A percentile compares a stretch with the other conserved stretches of the same genome.
These are phyloP conservation scores for Globisporangium canariense DNA, from an alignment of 352 stramenopile species.

Conservation along the genomic window DNA sequence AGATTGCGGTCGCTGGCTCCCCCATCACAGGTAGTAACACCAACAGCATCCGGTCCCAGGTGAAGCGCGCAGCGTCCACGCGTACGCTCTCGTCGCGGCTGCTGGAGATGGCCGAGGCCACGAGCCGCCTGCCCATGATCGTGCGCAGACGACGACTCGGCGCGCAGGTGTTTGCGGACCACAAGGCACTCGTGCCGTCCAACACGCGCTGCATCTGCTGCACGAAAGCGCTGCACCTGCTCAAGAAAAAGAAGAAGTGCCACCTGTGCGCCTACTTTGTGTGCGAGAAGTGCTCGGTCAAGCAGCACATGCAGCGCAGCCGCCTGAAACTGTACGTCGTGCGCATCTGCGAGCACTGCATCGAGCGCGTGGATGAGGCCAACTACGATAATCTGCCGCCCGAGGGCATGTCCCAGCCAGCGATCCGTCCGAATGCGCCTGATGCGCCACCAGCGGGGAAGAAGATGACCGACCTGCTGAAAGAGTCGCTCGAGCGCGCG, in stretches of 20 bases:
- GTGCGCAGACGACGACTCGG: constrained; percentile 31
- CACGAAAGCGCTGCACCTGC: constrained; percentile 21
- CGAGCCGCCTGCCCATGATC: constrained; percentile 30
- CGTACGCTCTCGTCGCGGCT: constrained; percentile 23
- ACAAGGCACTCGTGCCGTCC: constrained; percentile 12
- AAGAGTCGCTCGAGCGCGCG: constrained; percentile 30
- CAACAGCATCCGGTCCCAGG: not conserved
- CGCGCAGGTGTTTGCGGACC: constrained; percentile 34
- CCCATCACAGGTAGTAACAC: not conserved
- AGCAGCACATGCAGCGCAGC: constrained; percentile 37
- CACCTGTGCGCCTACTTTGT: constrained; percentile 56
- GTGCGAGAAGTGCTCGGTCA: constrained; percentile 39
- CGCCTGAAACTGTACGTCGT: constrained; percentile 35
- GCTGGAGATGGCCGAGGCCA: constrained; percentile 34
- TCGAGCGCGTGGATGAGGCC: constrained; percentile 41
- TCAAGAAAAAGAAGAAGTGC: constrained; percentile 45
- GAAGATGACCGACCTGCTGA: constrained; percentile 17
- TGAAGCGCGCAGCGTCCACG: constrained; percentile 9
- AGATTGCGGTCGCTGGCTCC: constrained; percentile 23
- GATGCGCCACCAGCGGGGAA: not conserved
- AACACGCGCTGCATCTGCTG: constrained; percentile 37
- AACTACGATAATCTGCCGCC: constrained; percentile 26
- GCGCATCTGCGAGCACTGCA: constrained; percentile 39
- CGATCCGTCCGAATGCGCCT: constrained; percentile 1
- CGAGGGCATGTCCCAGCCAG: not conserved